Base-by-base conservation (phyloP, 169 alveolate genomes). In the Plasmodium cynomolgi region DNA sequence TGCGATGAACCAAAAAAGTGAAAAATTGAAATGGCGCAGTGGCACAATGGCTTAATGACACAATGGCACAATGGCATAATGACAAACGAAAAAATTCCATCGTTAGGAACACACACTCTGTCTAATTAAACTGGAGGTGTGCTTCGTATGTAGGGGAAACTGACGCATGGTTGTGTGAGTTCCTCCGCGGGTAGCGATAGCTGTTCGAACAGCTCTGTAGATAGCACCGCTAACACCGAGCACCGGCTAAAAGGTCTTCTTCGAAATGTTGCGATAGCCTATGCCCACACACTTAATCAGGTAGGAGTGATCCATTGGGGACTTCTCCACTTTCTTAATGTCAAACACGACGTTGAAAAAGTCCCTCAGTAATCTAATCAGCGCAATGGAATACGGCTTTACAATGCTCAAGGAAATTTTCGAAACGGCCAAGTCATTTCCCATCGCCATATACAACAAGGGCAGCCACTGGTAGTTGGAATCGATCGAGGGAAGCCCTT, bases 391-490 rank as follows among this genome's bases (percentile, higher is more conserved):
- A 73, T 91, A 83, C 13, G 95, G 95, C 44, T 75, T 91, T 82
- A 91, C 23, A 41, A 73, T 44, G 26, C 37, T 91, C 54, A 91
- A 29, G 8, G 92, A 47, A 20, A 91, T 91, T 54, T 81, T 91
- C 4, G 95, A 91, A 82, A 91, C 95, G 7, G 95, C 82, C 1
- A 83, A 72, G 80, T 91, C 95, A 31, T 54, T 17, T 47, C 86
- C 91, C 62, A 91, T 13, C 3, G 95, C 92, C 95, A 91, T 91
- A 58, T 50, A 91, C 56, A 91, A 23, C 62, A 91, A n/a, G 31
- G 95, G 95, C 26, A 91, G 62, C 95, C 95, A 91, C 72, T 91
- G 95, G 47, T 91, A 91, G 33, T 72, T 91, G 73, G 95, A 72
- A 68, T 91, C 95, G 23, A 91, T 23, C 1, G 95, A 91, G 39